phyloP scores from a whole-genome alignment of 441 rosid species.

The Eutrema salsugineum region DNA sequence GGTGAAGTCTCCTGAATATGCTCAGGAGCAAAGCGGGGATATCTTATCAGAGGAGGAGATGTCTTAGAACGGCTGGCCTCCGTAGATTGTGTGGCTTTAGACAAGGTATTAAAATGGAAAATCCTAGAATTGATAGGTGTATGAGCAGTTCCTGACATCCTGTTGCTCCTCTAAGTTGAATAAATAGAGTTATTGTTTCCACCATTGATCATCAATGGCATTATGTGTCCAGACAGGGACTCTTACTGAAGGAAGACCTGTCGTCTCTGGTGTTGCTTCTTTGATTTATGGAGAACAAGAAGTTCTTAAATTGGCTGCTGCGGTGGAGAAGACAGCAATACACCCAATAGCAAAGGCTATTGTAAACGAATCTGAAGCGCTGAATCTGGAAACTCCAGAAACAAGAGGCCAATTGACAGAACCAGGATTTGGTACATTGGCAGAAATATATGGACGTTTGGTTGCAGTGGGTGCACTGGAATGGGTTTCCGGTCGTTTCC shows the following conservation, averaged over 20 bases:
- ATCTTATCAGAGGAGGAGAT: constrained; percentile 95
- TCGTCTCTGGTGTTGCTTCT: constrained; percentile 73
- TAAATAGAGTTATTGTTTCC: not conserved
- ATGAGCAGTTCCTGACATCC: not conserved
- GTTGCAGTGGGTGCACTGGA: constrained; percentile 85
- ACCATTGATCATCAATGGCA: not conserved
- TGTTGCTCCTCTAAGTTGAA: not conserved
- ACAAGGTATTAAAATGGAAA: constrained; percentile 55
- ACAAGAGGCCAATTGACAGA: constrained; percentile 88
- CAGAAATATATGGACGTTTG: constrained; percentile 79
- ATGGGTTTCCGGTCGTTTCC: constrained; percentile 81
- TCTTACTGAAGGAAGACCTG: constrained; percentile 88
- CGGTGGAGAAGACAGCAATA: constrained; percentile 83
- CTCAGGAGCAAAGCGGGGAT: constrained; percentile 93
- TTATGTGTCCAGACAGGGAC: constrained; percentile 74
- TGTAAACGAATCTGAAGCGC: constrained; percentile 56
- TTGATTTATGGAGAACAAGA: constrained; percentile 52
- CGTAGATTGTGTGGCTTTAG: constrained; percentile 72
- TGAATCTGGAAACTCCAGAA: constrained; percentile 56
- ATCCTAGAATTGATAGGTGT: not conserved
- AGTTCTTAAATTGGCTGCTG: constrained; percentile 83
- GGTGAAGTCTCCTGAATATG: constrained; percentile 12
- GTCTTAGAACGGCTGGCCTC: constrained; percentile 87
- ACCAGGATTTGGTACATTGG: constrained; percentile 94
- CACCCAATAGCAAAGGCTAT: constrained; percentile 95